Base-by-base conservation (phyloP, 495 filamentous ascomycete species). In the Terfezia boudieri region DNA sequence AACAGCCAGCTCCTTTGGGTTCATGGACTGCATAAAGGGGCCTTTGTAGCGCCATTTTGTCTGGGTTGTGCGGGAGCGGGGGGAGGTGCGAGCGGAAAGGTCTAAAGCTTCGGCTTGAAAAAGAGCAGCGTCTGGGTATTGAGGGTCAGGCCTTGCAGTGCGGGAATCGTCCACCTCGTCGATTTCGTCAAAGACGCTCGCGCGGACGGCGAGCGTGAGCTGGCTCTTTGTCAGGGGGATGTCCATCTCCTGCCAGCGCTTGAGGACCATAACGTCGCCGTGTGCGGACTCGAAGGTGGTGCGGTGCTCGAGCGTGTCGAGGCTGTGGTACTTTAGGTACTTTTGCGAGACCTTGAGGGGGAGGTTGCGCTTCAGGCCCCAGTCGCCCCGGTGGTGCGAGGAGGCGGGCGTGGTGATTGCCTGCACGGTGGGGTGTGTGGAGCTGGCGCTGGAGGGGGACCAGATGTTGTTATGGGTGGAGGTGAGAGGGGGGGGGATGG, bases 291-390 rank as follows among this genome's bases (percentile, higher is more conserved):
- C 74, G 69, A 85, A 99, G 56, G 93, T 86, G 55, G 86, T 94
- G 66, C 94, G 78, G 64, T 93, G 84, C 69, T 95, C 87, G 56
- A 78, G 76, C 8, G 86, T 88, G 70, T 99, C 90, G 54, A 92
- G 71, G 36, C 79, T 74, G 55, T 68, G 71, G 54, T 95, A 70
- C 37, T 82, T 74, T 38, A 94, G 72, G 20, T 81, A 72, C 55
- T 75, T 79, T 0, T 76, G 80, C 1, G 84, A 93, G 8, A 81
- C 77, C 62, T 77, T 78, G 9, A 79, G 66, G 2, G 90, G 90
- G 0, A 96, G 69, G 9, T 84, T 73, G 38, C 92, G 73, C 68
- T 99, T 99, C 58, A 96, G 70, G 23, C 90, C 90, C 92, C 90
- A 99, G 63, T 96, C 90, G 20, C 90, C 90, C 58, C 75, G 73